Evolutionary conservation across 2,329 filamentous ascomycete genomes (phyloP).

Genomic region (Leptographium flavum): DNA sequence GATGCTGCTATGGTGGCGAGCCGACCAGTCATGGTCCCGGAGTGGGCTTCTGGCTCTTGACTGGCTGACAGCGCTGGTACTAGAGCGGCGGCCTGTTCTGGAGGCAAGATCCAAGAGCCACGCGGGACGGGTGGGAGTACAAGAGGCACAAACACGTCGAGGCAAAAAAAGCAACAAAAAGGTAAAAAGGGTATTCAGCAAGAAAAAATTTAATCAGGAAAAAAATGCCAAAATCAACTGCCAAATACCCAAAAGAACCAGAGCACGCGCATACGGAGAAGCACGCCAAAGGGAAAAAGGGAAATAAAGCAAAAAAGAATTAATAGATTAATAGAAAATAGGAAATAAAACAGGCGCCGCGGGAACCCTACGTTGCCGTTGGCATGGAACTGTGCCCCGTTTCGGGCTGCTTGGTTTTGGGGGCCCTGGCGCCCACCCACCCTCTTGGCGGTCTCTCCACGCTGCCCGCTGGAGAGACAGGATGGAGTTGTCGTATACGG

Average conservation of each 20-base stretch:
- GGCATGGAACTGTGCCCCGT: background rate
- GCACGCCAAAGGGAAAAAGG: background rate
- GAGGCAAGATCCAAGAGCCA: too few species aligned
- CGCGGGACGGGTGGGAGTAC: background rate
- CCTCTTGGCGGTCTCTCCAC: too few species aligned
- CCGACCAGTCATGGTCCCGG: constrained; percentile 25
- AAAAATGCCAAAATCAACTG: background rate
- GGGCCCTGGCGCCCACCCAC: too few species aligned
- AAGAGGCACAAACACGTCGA: background rate
- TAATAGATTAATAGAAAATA: background rate
- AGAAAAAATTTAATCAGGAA: background rate
- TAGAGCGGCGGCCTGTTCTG: constrained; percentile 11
- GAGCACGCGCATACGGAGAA: background rate
- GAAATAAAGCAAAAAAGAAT: background rate
- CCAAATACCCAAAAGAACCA: background rate
- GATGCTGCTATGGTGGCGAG: constrained; percentile 10
- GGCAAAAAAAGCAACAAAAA: background rate
- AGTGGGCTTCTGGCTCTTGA: constrained; percentile 22
- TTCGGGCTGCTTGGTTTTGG: background rate
- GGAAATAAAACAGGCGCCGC: background rate
- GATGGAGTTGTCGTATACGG: too few species aligned
- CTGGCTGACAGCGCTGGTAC: constrained; percentile 16
- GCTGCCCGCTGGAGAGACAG: background rate
- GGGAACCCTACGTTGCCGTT: background rate
- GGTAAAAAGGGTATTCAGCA: background rate